Conservation (phyloP, 306 rosid genomes). For the Casuarina cunninghamiana region DNA sequence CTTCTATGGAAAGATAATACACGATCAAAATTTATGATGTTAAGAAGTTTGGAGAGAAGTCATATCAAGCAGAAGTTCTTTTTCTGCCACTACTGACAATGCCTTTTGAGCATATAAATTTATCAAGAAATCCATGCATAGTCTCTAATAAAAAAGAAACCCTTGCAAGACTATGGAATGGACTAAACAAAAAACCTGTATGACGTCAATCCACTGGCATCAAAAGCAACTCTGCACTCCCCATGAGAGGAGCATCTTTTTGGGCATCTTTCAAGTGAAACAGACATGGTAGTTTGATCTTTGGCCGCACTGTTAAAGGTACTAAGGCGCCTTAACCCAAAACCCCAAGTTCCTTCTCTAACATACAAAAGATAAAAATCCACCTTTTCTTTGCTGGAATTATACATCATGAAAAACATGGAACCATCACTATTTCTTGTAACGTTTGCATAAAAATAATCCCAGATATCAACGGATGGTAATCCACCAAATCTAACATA, state of each 20-base stretch:
- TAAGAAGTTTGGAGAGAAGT: background rate
- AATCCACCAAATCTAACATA: conserved; percentile 91
- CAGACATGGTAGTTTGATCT: conserved; percentile 66
- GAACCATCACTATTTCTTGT: conserved; percentile 71
- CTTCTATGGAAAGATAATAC: background rate
- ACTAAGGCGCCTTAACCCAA: conserved; percentile 66
- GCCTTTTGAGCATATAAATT: conserved; percentile 2
- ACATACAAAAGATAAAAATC: conserved; percentile 79
- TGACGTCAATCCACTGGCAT: conserved; percentile 78
- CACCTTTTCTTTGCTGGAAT: conserved; percentile 60
- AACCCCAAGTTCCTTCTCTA: conserved; percentile 94
- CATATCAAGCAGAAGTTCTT: background rate
- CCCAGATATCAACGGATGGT: conserved; percentile 76
- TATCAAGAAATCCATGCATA: background rate
- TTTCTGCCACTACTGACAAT: background rate
- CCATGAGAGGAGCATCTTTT: conserved; percentile 82
- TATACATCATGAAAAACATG: conserved; percentile 66
- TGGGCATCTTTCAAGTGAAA: conserved; percentile 94
- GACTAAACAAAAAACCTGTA: conserved; percentile 65
- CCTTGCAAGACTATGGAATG: conserved; percentile 13
- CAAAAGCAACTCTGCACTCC: conserved; percentile 59
- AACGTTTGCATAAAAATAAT: conserved; percentile 80
- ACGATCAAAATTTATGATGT: background rate
- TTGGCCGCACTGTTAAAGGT: conserved; percentile 35
- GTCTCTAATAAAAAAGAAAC: conserved; percentile 11